A percentile compares a stretch with the other conserved stretches of the same genome.
Conservation (phyloP, 352 stramenopile genomes). For the Phytophthora sp. region DNA sequence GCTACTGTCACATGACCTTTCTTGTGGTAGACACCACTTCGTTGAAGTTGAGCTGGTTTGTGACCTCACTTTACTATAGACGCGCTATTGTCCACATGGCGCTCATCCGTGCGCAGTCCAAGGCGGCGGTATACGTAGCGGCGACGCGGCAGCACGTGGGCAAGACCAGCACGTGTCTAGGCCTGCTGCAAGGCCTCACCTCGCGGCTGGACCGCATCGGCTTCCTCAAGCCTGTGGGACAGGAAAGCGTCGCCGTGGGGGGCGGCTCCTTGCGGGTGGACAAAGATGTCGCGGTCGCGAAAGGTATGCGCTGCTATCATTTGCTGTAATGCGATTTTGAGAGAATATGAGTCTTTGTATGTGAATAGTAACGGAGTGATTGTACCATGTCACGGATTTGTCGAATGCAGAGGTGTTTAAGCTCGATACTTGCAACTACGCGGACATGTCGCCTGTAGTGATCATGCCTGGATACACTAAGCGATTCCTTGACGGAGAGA, state of each 20-base stretch:
- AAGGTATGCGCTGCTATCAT: conserved; percentile 61
- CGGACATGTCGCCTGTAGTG: conserved; percentile 96
- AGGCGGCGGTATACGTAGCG: conserved; percentile 80
- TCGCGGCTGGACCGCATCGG: conserved; percentile 88
- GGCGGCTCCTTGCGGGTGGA: conserved; percentile 84
- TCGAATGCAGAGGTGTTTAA: conserved; percentile 91
- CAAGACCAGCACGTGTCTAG: conserved; percentile 95
- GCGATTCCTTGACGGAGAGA: conserved; percentile 94
- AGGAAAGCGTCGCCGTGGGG: conserved; percentile 88
- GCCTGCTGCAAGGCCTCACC: conserved; percentile 92
- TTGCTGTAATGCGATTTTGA: conserved; percentile 3
- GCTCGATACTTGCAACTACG: conserved; percentile 92
- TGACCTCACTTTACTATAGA: conserved; percentile 10
- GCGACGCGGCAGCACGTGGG: conserved; percentile 90
- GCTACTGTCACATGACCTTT: neutral
- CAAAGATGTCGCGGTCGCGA: conserved; percentile 89
- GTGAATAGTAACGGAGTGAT: conserved; percentile 8
- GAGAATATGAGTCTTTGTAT: conserved; percentile 11
- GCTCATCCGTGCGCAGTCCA: conserved; percentile 8
- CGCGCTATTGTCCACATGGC: neutral
- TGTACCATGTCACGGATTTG: conserved; percentile 8
- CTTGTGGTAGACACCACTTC: conserved; percentile 11
- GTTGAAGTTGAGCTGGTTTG: conserved; percentile 11
- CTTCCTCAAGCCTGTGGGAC: conserved; percentile 96
- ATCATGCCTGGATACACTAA: conserved; percentile 96